Evolutionary conservation across 179 eudicot species (phyloP).

Genomic region (Pouteria campechiana): DNA sequence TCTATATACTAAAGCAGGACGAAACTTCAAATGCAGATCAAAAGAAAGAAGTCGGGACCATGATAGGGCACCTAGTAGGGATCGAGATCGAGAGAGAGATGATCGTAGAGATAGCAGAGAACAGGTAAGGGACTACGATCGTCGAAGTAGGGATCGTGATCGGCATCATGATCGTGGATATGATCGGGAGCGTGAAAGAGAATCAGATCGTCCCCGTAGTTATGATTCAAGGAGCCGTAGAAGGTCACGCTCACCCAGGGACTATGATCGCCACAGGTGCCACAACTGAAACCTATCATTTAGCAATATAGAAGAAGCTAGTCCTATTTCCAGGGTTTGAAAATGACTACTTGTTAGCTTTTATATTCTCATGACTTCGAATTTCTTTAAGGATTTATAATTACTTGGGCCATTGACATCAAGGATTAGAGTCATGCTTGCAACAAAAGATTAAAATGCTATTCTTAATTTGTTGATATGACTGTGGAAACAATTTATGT

Average conservation of each 20-base stretch:
- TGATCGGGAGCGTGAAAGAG: conserved; percentile 53
- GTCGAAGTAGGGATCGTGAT: conserved; percentile 67
- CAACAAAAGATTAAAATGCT: too few relatives aligned
- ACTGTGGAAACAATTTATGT: too few relatives aligned
- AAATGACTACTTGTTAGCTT: too few relatives aligned
- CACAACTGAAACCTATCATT: too few relatives aligned
- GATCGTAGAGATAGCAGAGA: conserved; percentile 58
- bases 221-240: conserved; percentile 75
- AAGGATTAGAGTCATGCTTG: too few relatives aligned
- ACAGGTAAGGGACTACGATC: conserved; percentile 52
- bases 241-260: conserved; percentile 87
- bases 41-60: conserved; percentile 65
- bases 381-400: too few relatives aligned
- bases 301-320: too few relatives aligned
- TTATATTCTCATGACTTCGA: too few relatives aligned
- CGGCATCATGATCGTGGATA: conserved; percentile 43
- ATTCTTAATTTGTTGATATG: too few relatives aligned
- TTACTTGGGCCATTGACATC: too few relatives aligned
- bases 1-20: too few relatives aligned
- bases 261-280: conserved; percentile 70
- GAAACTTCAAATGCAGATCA: conserved; percentile 57
- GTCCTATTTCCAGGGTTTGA: too few relatives aligned
- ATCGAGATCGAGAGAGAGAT: conserved; percentile 48
- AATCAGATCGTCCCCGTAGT: conserved; percentile 57
- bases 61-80: conserved; percentile 66